phyloP scores from a whole-genome alignment of 345 rosid genomes.

The Schrenkiella parvula region DNA sequence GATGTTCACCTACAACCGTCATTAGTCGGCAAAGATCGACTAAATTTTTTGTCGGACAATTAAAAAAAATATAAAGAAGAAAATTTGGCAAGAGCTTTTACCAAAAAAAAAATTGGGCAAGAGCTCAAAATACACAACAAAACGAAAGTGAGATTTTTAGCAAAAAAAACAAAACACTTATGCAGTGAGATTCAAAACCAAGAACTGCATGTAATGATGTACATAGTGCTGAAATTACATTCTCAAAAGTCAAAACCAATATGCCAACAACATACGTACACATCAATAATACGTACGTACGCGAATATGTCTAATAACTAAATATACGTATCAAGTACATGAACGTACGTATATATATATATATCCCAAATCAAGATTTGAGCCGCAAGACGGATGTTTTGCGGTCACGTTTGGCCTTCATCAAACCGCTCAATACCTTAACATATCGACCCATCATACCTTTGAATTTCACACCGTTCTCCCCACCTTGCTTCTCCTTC shows the following conservation, averaged over 20 bases:
- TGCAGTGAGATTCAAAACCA: neutral
- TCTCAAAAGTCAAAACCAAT: neutral
- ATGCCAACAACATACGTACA: neutral
- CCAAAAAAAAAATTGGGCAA: neutral
- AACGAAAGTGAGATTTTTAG: neutral
- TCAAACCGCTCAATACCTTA: constrained; percentile 53
- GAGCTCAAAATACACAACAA: neutral
- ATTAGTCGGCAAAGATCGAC: neutral
- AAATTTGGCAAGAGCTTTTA: neutral
- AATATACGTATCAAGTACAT: neutral
- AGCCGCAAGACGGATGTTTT: constrained; percentile 16
- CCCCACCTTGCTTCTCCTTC: constrained; percentile 29
- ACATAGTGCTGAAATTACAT: neutral
- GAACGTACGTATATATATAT: neutral
- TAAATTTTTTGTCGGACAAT: neutral
- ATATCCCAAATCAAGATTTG: constrained; percentile 11
- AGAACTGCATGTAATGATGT: neutral
- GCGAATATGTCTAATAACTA: neutral
- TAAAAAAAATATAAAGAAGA: neutral
- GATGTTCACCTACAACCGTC: neutral
- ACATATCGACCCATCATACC: constrained; percentile 63
- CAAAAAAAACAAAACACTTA: neutral
- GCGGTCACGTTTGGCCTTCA: constrained; percentile 46
- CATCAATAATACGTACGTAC: constrained; percentile 10
- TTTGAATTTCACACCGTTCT: constrained; percentile 39